Percentiles rank a stretch among this genome's conserved stretches.
Evolutionary conservation across 1,284 basidiomycete genomes (phyloP).

Genomic region (Austroboletus novae-zelandiae): DNA sequence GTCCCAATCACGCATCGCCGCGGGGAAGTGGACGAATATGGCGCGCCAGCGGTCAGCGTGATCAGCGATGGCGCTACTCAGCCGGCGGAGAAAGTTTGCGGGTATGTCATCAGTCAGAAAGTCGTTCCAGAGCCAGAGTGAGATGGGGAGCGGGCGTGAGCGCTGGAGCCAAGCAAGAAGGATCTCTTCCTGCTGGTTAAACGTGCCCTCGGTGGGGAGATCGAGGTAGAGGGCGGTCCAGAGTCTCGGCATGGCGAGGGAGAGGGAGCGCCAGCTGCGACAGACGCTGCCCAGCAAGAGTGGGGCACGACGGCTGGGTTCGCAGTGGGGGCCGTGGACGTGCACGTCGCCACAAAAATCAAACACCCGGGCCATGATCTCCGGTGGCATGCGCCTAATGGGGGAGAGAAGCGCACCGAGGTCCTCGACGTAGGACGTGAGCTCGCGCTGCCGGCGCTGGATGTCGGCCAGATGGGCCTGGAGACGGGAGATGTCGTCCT

Average conservation of each 20-base stretch:
- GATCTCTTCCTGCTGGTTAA: conserved; percentile 26
- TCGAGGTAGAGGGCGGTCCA: conserved; percentile 33
- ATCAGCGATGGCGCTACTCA: conserved; percentile 18
- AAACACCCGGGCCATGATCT: conserved; percentile 32
- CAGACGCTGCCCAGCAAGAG: conserved; percentile 28
- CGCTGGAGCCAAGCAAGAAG: conserved; percentile 27
- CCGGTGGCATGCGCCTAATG: conserved; percentile 33
- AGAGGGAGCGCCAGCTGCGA: conserved; percentile 28
- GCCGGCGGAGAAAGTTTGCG: conserved; percentile 22
- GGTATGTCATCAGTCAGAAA: conserved; percentile 33
- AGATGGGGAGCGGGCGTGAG: conserved; percentile 23
- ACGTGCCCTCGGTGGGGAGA: conserved; percentile 22
- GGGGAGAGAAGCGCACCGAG: conserved; percentile 32
- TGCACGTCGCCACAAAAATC: conserved; percentile 31
- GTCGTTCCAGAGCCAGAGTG: conserved; percentile 31
- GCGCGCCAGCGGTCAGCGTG: conserved; percentile 30
- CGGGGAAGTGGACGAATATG: conserved; percentile 30
- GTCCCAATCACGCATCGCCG: conserved; percentile 28
- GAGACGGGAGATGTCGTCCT: conserved; percentile 25
- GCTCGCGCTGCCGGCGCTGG: conserved; percentile 28
- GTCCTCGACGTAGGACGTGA: conserved; percentile 30
- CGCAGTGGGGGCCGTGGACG: conserved; percentile 28
- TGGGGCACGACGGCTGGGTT: conserved; percentile 28
- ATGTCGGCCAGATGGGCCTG: conserved; percentile 30
- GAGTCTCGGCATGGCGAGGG: conserved; percentile 28